Evolutionary conservation across 1,139 yeast species (phyloP), one percentile per base, ranked within the genome.

Genomic region (Yarrowia galli): DNA sequence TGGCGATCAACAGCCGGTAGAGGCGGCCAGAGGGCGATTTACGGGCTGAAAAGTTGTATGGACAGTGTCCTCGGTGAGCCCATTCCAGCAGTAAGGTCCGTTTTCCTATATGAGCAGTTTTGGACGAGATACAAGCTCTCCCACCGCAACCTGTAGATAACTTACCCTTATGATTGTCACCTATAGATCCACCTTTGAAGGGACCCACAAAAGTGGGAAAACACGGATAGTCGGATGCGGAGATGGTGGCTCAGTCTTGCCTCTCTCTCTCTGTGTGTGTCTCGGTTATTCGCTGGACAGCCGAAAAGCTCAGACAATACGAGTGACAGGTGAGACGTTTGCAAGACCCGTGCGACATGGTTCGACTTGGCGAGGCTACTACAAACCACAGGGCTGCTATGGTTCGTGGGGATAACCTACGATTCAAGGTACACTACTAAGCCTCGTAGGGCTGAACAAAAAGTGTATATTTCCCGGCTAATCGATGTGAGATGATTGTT

Each of bases 401-500:
- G 32, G 49, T 22, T 23, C 35, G 20, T 23, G 49, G 32, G 35
- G 51, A n/a, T 49, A 49, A 49, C 54, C 54, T 49, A 18, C 23
- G 28, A 15, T 18, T 18, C 56, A 49, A 32, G 25, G 18, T 49
- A 28, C n/a, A n/a, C n/a, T n/a, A n/a, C 40, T 13, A 32, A 49
- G 56, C 56, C 54, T 49, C 40, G 56, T 35, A 35, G 56, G 56
- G 56, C 56, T 49, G 56, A 49, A 13, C n/a, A 49, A 49, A 49
- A 49, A 49, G 56, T 32, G 56, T 49, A 32, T 28, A 28, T 28
- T 49, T 22, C 54, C 54, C 54, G 54, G 23, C 54, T 42, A 42
- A 12, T 12, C n/a, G n/a, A n/a, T n/a, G n/a, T n/a, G n/a, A n/a
- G n/a, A n/a, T n/a, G n/a, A n/a, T n/a, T n/a, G n/a, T n/a, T n/a